These are phyloP conservation scores for Cutaneotrichosporon cutaneum DNA, from an alignment of 1,284 basidiomycete genomes.

Conservation along the genomic window DNA sequence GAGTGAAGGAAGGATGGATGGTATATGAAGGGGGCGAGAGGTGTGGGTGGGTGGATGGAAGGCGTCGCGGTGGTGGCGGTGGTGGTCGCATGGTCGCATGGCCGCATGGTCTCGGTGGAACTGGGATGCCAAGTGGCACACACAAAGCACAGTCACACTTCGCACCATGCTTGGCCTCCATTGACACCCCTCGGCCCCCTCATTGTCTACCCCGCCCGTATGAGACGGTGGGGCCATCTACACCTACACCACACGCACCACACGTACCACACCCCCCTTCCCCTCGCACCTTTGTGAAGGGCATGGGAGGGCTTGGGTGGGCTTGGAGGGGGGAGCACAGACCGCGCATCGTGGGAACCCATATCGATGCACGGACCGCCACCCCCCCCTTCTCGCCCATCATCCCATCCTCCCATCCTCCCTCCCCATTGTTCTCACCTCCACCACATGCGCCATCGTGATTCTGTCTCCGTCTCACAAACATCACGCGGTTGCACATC, in stretches of 20 bases:
- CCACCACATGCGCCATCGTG: not conserved
- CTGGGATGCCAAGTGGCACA: not conserved
- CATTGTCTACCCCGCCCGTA: not conserved
- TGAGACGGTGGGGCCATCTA: not conserved
- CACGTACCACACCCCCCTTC: too few relatives aligned
- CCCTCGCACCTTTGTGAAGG: not conserved
- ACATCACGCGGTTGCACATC: too few relatives aligned
- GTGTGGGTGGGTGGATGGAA: not conserved
- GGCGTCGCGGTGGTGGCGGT: not conserved
- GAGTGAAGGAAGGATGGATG: not conserved
- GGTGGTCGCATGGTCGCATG: too few relatives aligned
- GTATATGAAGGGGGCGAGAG: not conserved
- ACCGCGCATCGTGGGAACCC: constrained; percentile 4
- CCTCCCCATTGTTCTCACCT: not conserved
- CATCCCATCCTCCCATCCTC: too few relatives aligned
- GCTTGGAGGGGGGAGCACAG: too few relatives aligned
- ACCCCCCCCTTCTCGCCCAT: not conserved
- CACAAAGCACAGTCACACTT: not conserved
- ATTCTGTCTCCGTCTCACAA: not conserved
- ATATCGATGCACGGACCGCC: not conserved
- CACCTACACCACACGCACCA: too few relatives aligned
- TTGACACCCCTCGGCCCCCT: not conserved
- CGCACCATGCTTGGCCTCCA: not conserved
- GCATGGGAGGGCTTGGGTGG: not conserved
- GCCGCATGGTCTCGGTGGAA: too few relatives aligned